Base-by-base conservation (phyloP, 2,329 filamentous ascomycete species). In the Trichoderma aggressivum region DNA sequence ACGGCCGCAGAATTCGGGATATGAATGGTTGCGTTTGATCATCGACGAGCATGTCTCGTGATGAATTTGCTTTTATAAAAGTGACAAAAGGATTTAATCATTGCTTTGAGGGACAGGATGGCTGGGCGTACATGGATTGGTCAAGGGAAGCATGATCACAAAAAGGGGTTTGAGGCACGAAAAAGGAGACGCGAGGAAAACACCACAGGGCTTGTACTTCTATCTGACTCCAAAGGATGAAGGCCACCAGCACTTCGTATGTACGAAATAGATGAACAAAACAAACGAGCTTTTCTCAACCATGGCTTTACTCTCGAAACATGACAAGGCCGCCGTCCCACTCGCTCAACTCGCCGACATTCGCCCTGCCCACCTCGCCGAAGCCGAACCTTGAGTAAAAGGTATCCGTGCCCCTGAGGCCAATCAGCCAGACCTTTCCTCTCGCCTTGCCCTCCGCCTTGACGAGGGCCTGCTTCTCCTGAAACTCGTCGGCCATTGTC, bases 271-370 rank as follows among this genome's bases (percentile, higher is more conserved):
- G 47, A 56, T 12, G 7, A 53, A n/a, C n/a, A 36, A 56, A 65
- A 55, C 21, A 56, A 21, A 53, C 12, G 14, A 34, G 30, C 62
- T n/a, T 21, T 36, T 47, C 21, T 7, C 2, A 14, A 1, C 5
- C 47, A 24, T n/a, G 5, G n/a, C 21, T 28, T 32, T 24, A 81
- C 69, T 80, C 79, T 62, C 78, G 77, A 53, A 81, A 80, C 81
- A 82, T 82, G 72, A 82, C 72, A 8, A 75, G 62, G 1, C 81
- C 80, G 11, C 81, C 81, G 32, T 80, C 76, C 80, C 80, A 82
- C 30, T 75, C 74, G 11, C 75, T 73, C 74, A 82, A 61, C 70
- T 80, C 78, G 1, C 79, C 81, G 26, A 81, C 76, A 62, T 82
- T 82, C 14, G 76, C 77, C 67, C 79, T 78, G 11, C 75, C 80